phyloP scores from a whole-genome alignment of 495 filamentous ascomycete genomes.

The Aspergillus asperescens region DNA sequence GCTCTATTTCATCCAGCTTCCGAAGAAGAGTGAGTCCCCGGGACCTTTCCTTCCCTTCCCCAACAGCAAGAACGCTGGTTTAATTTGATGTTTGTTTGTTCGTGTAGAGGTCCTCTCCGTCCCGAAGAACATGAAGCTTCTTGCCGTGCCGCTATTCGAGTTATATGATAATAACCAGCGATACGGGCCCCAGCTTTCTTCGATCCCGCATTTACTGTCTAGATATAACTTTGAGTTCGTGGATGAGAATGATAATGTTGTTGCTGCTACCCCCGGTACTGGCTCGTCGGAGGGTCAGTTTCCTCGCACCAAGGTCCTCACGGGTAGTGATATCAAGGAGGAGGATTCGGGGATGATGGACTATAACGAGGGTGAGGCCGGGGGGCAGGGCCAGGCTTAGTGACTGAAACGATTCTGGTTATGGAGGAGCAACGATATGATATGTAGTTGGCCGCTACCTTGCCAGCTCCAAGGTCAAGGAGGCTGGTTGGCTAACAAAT shows the following conservation, averaged over 20 bases:
- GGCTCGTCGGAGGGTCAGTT: constrained; percentile 40
- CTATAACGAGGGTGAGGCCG: constrained; percentile 27
- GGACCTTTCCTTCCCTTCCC: background rate
- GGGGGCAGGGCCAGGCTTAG: constrained; percentile 3
- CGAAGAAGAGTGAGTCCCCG: constrained; percentile 71
- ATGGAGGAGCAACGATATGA: too few species aligned
- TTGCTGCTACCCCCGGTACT: constrained; percentile 75
- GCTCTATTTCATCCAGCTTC: constrained; percentile 92
- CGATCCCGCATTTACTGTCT: constrained; percentile 89
- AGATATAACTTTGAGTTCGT: constrained; percentile 97
- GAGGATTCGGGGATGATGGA: constrained; percentile 43
- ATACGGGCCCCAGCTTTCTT: constrained; percentile 92
- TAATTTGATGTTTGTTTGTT: background rate
- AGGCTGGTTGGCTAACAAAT: too few species aligned
- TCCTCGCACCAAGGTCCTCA: constrained; percentile 66
- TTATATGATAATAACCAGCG: constrained; percentile 93
- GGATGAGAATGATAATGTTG: constrained; percentile 87
- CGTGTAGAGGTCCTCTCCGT: constrained; percentile 84
- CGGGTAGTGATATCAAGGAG: constrained; percentile 51
- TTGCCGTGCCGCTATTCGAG: constrained; percentile 94
- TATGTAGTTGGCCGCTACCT: too few species aligned
- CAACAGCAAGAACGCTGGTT: background rate
- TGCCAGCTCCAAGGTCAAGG: too few species aligned
- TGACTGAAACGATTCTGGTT: background rate
- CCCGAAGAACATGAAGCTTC: constrained; percentile 98